Percentiles rank a stretch among this genome's conserved stretches.
Conservation (phyloP, 495 filamentous ascomycete genomes). For the Aspergillus leporis region DNA sequence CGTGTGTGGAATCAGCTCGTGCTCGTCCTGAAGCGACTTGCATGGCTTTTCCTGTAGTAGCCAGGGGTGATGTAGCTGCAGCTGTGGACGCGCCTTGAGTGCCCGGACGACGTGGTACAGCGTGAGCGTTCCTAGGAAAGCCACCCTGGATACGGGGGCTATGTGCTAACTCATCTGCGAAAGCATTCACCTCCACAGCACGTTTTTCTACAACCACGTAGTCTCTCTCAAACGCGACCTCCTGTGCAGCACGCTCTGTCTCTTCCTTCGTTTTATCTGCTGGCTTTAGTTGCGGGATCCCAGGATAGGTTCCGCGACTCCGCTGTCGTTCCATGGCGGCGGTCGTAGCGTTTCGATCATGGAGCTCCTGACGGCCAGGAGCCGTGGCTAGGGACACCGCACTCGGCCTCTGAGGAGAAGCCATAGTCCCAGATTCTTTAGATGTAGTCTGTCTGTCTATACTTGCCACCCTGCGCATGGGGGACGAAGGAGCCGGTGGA, state of each 20-base stretch:
- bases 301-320: conserved; percentile 50
- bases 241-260: conserved; percentile 76
- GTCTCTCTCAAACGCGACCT: conserved; percentile 85
- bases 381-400: conserved; percentile 57
- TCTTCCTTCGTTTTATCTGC: conserved; percentile 52
- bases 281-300: conserved; percentile 47
- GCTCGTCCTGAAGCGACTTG: conserved; percentile 65
- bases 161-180: conserved; percentile 89
- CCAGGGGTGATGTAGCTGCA: conserved; percentile 28
- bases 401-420: conserved; percentile 39
- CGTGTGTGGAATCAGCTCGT: conserved; percentile 64
- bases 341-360: conserved; percentile 32
- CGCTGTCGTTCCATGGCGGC: conserved; percentile 50
- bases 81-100: conserved; percentile 58
- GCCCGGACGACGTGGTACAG: conserved; percentile 68
- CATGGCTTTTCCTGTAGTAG: conserved; percentile 58
- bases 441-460: conserved; percentile 34
- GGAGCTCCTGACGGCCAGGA: conserved; percentile 58
- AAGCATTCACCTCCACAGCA: conserved; percentile 92
- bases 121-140: conserved; percentile 36
- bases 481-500: conserved; percentile 30
- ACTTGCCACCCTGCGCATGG: conserved; percentile 43
- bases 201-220: conserved; percentile 96
- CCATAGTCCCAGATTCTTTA: conserved; percentile 28
- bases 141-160: conserved; percentile 61